phyloP scores from a whole-genome alignment of 2,329 filamentous ascomycete genomes.

The Ascosphaera apis region DNA sequence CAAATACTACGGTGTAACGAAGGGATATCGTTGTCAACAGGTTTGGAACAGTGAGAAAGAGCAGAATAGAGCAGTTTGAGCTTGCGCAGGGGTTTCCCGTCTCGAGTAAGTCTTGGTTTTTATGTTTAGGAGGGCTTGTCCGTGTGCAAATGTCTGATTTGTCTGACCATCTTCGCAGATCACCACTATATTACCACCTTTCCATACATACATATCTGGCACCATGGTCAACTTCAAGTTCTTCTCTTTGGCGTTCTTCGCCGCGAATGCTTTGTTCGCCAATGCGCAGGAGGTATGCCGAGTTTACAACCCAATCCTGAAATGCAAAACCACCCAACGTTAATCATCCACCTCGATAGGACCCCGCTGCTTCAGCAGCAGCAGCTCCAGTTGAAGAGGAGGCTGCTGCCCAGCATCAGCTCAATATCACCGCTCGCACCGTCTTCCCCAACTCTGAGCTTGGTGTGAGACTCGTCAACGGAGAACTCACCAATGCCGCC shows the following conservation, averaged over 20 bases:
- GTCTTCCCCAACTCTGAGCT: slow-evolving; percentile 48
- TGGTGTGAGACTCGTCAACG: slow-evolving; percentile 89
- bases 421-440: slow-evolving; percentile 32
- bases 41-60: too few species aligned
- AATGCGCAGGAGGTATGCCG: slow-evolving; percentile 32
- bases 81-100: neutral
- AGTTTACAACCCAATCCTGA: slow-evolving; percentile 20
- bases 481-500: slow-evolving; percentile 59
- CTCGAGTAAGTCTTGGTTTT: slow-evolving; percentile 4
- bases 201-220: slow-evolving; percentile 4
- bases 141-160: neutral
- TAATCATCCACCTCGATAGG: slow-evolving; percentile 9
- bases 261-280: slow-evolving; percentile 42
- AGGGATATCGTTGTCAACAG: too few species aligned
- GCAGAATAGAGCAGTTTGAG: too few species aligned
- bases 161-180: slow-evolving; percentile 1
- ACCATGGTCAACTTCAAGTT: slow-evolving; percentile 54
- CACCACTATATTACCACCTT: slow-evolving; percentile 1
- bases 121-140: neutral
- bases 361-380: slow-evolving; percentile 11
- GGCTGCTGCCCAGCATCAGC: slow-evolving; percentile 36
- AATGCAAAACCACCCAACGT: slow-evolving; percentile 1
- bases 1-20: too few species aligned
- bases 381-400: slow-evolving; percentile 43
- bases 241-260: slow-evolving; percentile 47